Evolutionary conservation across 768 basidiomycete species (phyloP), one percentile per base, ranked within the genome.

Genomic region (Mycena pura): DNA sequence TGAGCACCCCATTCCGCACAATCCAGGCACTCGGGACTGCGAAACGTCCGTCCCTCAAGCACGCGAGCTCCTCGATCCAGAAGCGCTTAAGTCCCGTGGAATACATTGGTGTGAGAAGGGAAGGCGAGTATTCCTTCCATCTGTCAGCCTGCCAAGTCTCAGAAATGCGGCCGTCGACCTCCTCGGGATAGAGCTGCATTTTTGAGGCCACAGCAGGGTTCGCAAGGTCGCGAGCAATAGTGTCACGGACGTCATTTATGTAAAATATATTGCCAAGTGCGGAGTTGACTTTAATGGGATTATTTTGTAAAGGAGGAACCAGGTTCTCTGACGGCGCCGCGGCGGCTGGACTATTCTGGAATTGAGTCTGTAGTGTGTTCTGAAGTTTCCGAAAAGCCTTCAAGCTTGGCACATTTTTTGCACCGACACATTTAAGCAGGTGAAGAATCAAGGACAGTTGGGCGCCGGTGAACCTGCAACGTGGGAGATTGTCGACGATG

Each of bases 131-230:
- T 25, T 60, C 34, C 11, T 66, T 55, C 74, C 74, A 76, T 48
- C 70, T 70, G n/a, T 68, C 31, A 0, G 64, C 75, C 62, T 77
- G 77, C 67, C 70, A 77, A 15, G 72, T 66, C 59, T 76, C 75
- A 1, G 72, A 74, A 4, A 76, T 62, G 2, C 69, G 46, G 1
- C 72, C 68, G 40, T 69, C 51, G 0, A 24, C 48, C 17, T 76
- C 70, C 1, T 71, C 71, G 2, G 74, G 74, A 60, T 77, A 76
- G 6, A 66, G 60, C 10, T 62, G 66, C 11, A 77, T 68, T 25
- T 76, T 64, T 6, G 57, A 44, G 25, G 68, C 52, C 6, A 72
- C 62, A 9, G 59, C 38, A 5, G 75, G 74, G 47, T 76, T 77
- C 5, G 69, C 48, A 68, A 72, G 76, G 47, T 77, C 74, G 73